phyloP scores from a whole-genome alignment of 257 asterid genomes.

The Cynanchum wilfordii region DNA sequence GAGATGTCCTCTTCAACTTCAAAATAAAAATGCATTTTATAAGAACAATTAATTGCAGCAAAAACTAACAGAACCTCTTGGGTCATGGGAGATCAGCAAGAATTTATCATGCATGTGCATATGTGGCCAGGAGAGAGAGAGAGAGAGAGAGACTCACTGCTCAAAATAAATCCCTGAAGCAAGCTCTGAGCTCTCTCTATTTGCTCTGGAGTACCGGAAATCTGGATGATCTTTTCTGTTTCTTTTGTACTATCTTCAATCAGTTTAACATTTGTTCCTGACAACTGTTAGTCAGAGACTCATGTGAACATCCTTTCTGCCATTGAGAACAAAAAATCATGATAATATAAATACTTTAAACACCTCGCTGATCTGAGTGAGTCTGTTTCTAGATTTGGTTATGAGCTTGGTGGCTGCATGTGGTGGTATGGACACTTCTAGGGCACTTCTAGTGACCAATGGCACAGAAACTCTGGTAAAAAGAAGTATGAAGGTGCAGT shows the following conservation, averaged over 20 bases:
- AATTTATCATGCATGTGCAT: not conserved
- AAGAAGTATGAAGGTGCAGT: not conserved
- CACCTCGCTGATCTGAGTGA: constrained; percentile 71
- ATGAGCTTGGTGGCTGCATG: constrained; percentile 69
- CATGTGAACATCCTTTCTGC: not conserved
- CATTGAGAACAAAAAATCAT: not conserved
- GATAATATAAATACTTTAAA: constrained; percentile 13
- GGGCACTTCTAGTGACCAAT: constrained; percentile 65
- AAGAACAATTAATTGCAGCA: not conserved
- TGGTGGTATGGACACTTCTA: constrained; percentile 78
- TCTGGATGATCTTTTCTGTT: constrained; percentile 61
- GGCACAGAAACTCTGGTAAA: constrained; percentile 51
- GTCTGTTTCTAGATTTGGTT: constrained; percentile 58
- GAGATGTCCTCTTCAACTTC: constrained; percentile 71
- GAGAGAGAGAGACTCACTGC: constrained; percentile 50
- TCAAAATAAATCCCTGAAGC: constrained; percentile 88
- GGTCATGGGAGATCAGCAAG: not conserved
- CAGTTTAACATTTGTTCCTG: constrained; percentile 73
- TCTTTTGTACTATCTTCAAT: constrained; percentile 52
- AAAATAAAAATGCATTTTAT: not conserved
- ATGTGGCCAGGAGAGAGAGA: constrained; percentile 10
- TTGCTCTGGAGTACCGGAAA: constrained; percentile 86
- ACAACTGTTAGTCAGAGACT: constrained; percentile 38
- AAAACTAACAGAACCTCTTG: not conserved
- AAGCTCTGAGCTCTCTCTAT: constrained; percentile 86